Evolutionary conservation across 2,329 filamentous ascomycete genomes (phyloP).

Genomic region (Pyricularia grisea): DNA sequence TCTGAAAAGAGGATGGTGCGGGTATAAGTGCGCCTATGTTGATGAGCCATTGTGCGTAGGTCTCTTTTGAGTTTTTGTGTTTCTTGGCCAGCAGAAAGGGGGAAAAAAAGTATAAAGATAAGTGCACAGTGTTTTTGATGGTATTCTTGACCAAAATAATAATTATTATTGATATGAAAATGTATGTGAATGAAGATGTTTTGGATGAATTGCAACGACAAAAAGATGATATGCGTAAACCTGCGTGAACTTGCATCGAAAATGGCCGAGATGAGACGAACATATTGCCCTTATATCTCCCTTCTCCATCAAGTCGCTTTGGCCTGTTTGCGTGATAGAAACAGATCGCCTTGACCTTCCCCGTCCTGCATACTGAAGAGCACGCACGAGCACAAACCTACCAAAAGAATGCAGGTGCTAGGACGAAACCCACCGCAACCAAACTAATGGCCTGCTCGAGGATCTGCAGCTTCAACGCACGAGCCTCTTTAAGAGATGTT

Average conservation of each 20-base stretch:
- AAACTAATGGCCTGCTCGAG: background rate
- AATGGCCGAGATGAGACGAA: background rate
- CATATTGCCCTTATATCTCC: background rate
- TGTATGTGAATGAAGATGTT: background rate
- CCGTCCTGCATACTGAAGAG: background rate
- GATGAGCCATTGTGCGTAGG: background rate
- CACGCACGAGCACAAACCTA: background rate
- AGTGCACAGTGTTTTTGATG: background rate
- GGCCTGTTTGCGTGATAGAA: background rate
- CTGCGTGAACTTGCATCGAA: background rate
- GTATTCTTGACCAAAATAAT: background rate
- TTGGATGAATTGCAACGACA: background rate
- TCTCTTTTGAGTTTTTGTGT: background rate
- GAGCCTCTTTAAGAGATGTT: background rate
- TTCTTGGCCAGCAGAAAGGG: background rate
- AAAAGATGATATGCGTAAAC: background rate
- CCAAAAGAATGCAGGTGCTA: background rate
- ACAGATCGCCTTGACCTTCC: background rate
- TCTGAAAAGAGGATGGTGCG: constrained; percentile 4
- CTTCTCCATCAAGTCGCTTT: background rate
- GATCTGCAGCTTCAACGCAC: background rate
- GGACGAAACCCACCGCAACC: background rate
- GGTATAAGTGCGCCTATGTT: background rate
- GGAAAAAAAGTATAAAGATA: no score
- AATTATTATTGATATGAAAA: background rate